Base-by-base conservation (phyloP, 495 filamentous ascomycete genomes). In the Hypoxylon trugodes region DNA sequence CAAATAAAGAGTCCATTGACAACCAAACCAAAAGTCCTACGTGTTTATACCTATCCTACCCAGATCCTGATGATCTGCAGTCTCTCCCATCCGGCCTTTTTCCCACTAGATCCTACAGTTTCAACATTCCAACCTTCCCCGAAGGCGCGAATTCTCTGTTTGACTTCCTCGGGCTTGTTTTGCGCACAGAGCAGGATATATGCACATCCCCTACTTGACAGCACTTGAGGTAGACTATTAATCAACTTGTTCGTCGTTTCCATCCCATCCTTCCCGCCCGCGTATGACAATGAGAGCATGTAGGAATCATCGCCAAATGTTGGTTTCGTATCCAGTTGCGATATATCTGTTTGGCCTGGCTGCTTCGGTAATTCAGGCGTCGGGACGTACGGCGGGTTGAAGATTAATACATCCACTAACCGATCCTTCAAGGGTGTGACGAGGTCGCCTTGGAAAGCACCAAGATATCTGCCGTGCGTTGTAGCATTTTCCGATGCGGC, bases 301-400 rank as follows among this genome's bases (percentile, higher is more conserved):
- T 87, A 83, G n/a, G 88, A 92, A 53, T 94, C 91, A 22, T 81
- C 80, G 53, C 89, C 87, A 49, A 88, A 92, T 38, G 73, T 67
- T 5, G 69, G 69, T 64, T 49, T 71, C 47, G 32, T 24, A 6
- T 43, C 41, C 8, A 32, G 28, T 9, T 48, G 55, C 18, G 59
- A 49, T 12, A 55, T 19, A 5, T 66, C 69, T 6, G 22, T 45
- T 7, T 67, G 63, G 1, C 73, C 55, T 1, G 70, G 68, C 7
- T 76, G 78, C 1, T 84, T 54, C 6, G 75, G 93, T 22, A 96
- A 66, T n/a, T 85, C 83, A 12, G 84, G 76, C 1, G 92, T 93
- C 4, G 95, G 95, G 5, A 98, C 95, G 66, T 98, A 98, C 0
- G 95, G 95, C 28, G 95, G 95, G 71, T 98, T 98, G 82, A 98